Evolutionary conservation across 2,329 filamentous ascomycete genomes (phyloP).

Genomic region (Aureobasidium sp.): DNA sequence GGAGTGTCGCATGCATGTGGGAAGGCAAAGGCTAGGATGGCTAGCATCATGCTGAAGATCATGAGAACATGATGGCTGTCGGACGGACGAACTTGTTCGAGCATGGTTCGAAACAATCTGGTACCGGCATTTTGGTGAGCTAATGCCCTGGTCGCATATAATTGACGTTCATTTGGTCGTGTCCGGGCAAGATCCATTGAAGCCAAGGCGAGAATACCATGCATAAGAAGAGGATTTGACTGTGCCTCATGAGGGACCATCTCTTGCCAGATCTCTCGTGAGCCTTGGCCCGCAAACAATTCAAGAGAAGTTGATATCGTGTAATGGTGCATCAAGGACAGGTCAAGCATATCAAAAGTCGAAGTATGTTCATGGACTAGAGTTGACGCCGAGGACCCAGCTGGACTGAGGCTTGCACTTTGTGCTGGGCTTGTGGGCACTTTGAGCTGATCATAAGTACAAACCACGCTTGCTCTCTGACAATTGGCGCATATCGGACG

Average conservation of each 20-base stretch:
- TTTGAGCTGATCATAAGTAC: constrained; percentile 18
- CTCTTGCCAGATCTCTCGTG: constrained; percentile 16
- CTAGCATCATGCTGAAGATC: constrained; percentile 23
- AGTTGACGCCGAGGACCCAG: constrained; percentile 5
- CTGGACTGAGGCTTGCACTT: background rate
- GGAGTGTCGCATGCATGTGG: constrained; percentile 19
- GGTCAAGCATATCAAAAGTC: constrained; percentile 23
- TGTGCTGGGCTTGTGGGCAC: background rate
- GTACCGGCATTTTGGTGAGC: constrained; percentile 25
- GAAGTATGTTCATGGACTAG: background rate
- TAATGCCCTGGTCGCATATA: constrained; percentile 23
- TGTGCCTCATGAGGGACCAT: constrained; percentile 8
- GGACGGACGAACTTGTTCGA: constrained; percentile 17
- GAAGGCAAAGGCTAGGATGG: constrained; percentile 23
- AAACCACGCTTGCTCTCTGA: constrained; percentile 22
- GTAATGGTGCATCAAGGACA: constrained; percentile 25
- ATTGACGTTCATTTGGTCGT: constrained; percentile 7
- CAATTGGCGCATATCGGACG: constrained; percentile 24
- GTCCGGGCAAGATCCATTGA: constrained; percentile 5
- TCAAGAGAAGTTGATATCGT: constrained; percentile 21
- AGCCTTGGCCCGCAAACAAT: constrained; percentile 19
- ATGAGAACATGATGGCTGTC: constrained; percentile 19
- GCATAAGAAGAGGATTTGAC: constrained; percentile 10
- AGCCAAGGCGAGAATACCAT: constrained; percentile 10
- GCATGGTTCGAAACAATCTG: constrained; percentile 21